A percentile compares a stretch with the other conserved stretches of the same genome.
Conservation (phyloP, 176 grass and related monocot genomes). For the Puya raimondii region DNA sequence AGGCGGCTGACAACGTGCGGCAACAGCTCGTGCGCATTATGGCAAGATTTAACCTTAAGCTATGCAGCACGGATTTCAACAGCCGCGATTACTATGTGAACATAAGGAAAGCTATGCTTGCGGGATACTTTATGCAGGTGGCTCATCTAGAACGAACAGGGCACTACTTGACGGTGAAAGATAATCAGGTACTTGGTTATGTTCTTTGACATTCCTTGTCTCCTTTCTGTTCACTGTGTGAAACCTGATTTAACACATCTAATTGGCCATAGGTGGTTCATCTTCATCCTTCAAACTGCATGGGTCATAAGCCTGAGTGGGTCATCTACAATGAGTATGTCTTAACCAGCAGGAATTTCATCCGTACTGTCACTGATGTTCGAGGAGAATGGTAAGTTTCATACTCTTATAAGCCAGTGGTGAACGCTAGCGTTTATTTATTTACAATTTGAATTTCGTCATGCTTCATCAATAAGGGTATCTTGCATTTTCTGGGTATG, state of each 20-base stretch:
- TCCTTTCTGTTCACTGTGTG: background rate
- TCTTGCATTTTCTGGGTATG: too few relatives aligned
- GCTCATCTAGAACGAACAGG: conserved; percentile 90
- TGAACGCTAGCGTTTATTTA: too few relatives aligned
- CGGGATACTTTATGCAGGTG: conserved; percentile 98
- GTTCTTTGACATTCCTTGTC: background rate
- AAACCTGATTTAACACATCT: background rate
- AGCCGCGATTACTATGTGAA: conserved; percentile 88
- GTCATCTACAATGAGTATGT: conserved; percentile 98
- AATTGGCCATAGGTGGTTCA: conserved; percentile 56
- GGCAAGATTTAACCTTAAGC: conserved; percentile 87
- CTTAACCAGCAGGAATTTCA: conserved; percentile 90
- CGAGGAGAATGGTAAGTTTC: conserved; percentile 73
- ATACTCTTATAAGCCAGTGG: too few relatives aligned
- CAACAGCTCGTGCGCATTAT: conserved; percentile 94
- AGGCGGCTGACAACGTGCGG: conserved; percentile 92
- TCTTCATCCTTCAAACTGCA: conserved; percentile 87
- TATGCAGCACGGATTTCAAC: conserved; percentile 89
- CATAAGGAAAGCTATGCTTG: conserved; percentile 78
- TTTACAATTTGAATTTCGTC: too few relatives aligned
- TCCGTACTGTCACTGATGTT: conserved; percentile 85
- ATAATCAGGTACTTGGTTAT: conserved; percentile 62
- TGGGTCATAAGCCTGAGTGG: conserved; percentile 98
- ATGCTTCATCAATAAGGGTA: too few relatives aligned
- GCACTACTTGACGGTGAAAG: conserved; percentile 90